Base-by-base conservation (phyloP, 2,329 filamentous ascomycete species). In the Akanthomyces dipterigenus region DNA sequence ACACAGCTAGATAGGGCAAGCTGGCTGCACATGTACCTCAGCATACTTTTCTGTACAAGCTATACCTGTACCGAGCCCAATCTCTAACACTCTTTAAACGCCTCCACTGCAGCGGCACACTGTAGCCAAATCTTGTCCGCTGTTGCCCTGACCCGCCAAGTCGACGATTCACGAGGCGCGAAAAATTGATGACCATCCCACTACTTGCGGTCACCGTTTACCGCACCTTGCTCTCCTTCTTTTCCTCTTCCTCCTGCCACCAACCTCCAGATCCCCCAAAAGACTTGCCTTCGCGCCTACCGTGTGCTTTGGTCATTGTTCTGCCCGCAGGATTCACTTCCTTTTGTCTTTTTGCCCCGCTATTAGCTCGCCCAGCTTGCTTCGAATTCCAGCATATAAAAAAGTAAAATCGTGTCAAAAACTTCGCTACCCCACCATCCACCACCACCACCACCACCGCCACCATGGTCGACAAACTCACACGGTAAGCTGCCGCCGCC, bases 391-490 rank as follows among this genome's bases (percentile, higher is more conserved):
- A 55, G 55, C 60, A 60, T 57, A 16, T 34, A 55, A 54, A 50
- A 49, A 36, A 16, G 55, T 18, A 34, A 57, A 60, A 60, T 64
- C 65, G 56, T 62, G 58, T 63, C 64, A 60, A 62, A 62, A 60
- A 60, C 55, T 62, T 51, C 62, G 55, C 60, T 36, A 62, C 46
- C 58, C 62, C 64, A 65, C 63, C 61, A 64, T 64, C 65, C 42
- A 48, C 11, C 26, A 48, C 40, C 48, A 42, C 31, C 31, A 49
- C 48, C 57, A 46, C 26, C 57, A 43, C 43, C 43, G 22, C 38
- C 58, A 40, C 71, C 72, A 96, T 96, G 92, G 84, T 90, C 75
- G 92, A 96, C 84, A 96, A 90, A 80, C 86, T 97, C 71, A 98
- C 93, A 70, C 90, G 93, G 92, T 96, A 87, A 70, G 87, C 73